Evolutionary conservation across 148 eudicot genomes (phyloP).

Genomic region (Chenopodium berlandieri): DNA sequence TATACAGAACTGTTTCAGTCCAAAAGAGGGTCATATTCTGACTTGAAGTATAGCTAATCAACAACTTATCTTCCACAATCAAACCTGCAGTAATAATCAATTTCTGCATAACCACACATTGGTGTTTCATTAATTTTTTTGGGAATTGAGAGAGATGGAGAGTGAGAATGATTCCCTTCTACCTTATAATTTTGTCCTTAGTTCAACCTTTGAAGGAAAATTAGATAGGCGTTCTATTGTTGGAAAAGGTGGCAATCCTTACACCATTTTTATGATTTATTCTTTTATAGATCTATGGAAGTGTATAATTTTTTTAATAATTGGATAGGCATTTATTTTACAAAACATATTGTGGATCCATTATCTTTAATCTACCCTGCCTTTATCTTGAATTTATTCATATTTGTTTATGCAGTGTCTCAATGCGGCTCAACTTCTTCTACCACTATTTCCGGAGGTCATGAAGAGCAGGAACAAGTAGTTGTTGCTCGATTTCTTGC

Average conservation of each 20-base stretch:
- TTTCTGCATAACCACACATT: background rate
- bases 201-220: background rate
- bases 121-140: background rate
- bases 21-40: background rate
- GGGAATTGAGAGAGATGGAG: background rate
- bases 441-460: constrained; percentile 21
- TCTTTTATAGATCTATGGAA: background rate
- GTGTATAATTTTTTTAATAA: background rate
- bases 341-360: background rate
- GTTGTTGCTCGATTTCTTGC: constrained; percentile 51
- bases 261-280: background rate
- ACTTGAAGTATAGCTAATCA: background rate
- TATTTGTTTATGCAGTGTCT: constrained; percentile 44
- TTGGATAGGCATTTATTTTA: background rate
- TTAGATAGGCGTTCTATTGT: background rate
- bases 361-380: background rate
- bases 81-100: background rate
- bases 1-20: background rate
- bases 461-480: constrained; percentile 58
- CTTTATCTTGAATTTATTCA: background rate
- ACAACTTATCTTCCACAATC: background rate
- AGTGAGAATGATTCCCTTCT: background rate
- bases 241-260: background rate
- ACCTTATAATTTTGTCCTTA: background rate
- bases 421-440: constrained; percentile 32